Conservation (phyloP, 2,329 filamentous ascomycete species). For the Fusarium nodosum region DNA sequence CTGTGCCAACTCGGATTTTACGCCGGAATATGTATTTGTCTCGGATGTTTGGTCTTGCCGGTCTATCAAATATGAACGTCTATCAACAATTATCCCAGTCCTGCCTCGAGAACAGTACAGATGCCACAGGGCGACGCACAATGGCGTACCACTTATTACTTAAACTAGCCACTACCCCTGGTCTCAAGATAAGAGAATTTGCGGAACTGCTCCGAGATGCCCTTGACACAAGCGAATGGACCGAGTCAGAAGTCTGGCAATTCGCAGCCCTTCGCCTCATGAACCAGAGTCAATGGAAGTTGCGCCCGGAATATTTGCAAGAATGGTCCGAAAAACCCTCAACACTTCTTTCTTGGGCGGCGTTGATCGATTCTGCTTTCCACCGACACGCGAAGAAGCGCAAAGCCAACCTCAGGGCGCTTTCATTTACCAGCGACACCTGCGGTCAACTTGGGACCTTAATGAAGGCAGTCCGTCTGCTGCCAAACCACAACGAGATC, state of each 20-base stretch:
- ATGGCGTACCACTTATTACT: conserved; percentile 32
- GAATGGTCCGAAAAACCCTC: conserved; percentile 12
- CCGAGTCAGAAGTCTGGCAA: conserved; percentile 19
- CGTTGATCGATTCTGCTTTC: conserved; percentile 11
- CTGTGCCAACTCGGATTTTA: conserved; percentile 14
- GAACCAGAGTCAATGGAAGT: conserved; percentile 4
- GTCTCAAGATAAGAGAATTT: conserved; percentile 10
- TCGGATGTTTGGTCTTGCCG: conserved; percentile 12
- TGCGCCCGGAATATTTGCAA: conserved; percentile 14
- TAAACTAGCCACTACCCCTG: conserved; percentile 15
- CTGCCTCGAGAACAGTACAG: conserved; percentile 9
- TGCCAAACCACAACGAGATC: conserved; percentile 5
- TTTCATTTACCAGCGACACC: conserved; percentile 14
- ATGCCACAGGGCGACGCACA: conserved; percentile 8
- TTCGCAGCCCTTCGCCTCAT: conserved; percentile 29
- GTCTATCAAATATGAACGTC: neutral
- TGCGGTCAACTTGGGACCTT: conserved; percentile 29
- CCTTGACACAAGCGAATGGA: conserved; percentile 8
- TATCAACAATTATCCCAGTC: conserved; percentile 14
- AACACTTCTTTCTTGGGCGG: conserved; percentile 17
- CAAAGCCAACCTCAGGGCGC: conserved; percentile 12
- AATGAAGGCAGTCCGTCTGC: conserved; percentile 16
- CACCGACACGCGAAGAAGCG: conserved; percentile 13
- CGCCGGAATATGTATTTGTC: conserved; percentile 25
- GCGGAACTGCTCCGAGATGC: conserved; percentile 1